Evolutionary conservation across 495 filamentous ascomycete genomes (phyloP).

Genomic region (Sporormia fimetaria): DNA sequence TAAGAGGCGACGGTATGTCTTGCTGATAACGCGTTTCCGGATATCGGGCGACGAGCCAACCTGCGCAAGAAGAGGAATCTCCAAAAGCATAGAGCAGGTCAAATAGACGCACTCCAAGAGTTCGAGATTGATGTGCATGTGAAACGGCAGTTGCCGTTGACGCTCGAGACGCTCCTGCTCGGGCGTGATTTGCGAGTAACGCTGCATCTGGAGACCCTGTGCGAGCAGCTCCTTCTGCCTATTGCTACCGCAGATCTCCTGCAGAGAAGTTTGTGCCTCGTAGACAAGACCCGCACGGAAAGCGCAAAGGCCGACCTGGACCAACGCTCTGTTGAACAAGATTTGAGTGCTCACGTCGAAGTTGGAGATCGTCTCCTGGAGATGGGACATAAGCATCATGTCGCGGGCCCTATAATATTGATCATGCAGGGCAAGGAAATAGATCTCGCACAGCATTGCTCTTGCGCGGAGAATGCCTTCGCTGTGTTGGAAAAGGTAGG

Average conservation of each 20-base stretch:
- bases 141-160: slow-evolving; percentile 94
- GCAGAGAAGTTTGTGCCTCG: slow-evolving; percentile 89
- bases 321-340: slow-evolving; percentile 94
- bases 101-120: slow-evolving; percentile 97
- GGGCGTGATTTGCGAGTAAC: slow-evolving; percentile 85
- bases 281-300: slow-evolving; percentile 96
- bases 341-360: slow-evolving; percentile 97
- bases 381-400: slow-evolving; percentile 99
- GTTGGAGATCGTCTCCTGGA: slow-evolving; percentile 88
- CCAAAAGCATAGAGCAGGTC: slow-evolving; percentile 95
- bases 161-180: slow-evolving; percentile 95
- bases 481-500: slow-evolving; percentile 85
- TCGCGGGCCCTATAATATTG: slow-evolving; percentile 95
- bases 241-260: slow-evolving; percentile 94
- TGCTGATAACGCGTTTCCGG: slow-evolving; percentile 96
- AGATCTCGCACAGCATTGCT: slow-evolving; percentile 96
- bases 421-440: slow-evolving; percentile 94
- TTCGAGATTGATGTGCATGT: slow-evolving; percentile 99
- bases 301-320: slow-evolving; percentile 95
- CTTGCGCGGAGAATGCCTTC: slow-evolving; percentile 92
- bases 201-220: slow-evolving; percentile 95
- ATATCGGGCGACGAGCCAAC: slow-evolving; percentile 92
- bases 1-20: slow-evolving; percentile 97
- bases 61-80: slow-evolving; percentile 93
- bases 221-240: slow-evolving; percentile 96